Percentiles rank a stretch among this genome's conserved stretches.
Conservation (phyloP, 2,329 filamentous ascomycete genomes). For the Verticillium nubilum region DNA sequence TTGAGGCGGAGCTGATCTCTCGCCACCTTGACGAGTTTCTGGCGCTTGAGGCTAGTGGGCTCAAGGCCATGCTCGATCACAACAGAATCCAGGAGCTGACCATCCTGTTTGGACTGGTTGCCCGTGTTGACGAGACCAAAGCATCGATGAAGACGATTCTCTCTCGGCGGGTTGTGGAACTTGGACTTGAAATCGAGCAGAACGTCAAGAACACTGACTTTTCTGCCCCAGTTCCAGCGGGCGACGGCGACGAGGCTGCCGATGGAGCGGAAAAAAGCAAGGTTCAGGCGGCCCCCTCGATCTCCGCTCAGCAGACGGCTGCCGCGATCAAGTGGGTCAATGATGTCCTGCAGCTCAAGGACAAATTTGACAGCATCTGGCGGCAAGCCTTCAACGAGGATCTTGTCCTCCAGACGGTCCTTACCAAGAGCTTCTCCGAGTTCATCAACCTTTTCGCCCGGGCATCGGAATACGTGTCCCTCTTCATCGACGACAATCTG, state of each 20-base stretch:
- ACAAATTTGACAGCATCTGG: slow-evolving; percentile 83
- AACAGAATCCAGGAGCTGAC: slow-evolving; percentile 72
- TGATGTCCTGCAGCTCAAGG: slow-evolving; percentile 78
- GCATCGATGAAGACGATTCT: slow-evolving; percentile 63
- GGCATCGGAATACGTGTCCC: slow-evolving; percentile 85
- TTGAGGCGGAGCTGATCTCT: slow-evolving; percentile 76
- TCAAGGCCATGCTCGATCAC: slow-evolving; percentile 88
- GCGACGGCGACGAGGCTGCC: slow-evolving; percentile 37
- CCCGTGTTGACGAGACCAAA: slow-evolving; percentile 72
- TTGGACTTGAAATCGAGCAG: slow-evolving; percentile 80
- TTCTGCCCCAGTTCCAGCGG: slow-evolving; percentile 29
- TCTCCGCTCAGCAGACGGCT: slow-evolving; percentile 72
- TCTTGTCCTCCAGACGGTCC: slow-evolving; percentile 69
- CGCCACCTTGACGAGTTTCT: slow-evolving; percentile 77
- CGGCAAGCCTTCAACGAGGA: slow-evolving; percentile 67
- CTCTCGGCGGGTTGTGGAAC: slow-evolving; percentile 68
- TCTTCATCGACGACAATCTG: slow-evolving; percentile 95
- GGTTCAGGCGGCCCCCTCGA: slow-evolving; percentile 31
- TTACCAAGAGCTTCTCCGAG: slow-evolving; percentile 82
- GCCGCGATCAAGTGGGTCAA: slow-evolving; percentile 95
- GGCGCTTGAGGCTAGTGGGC: slow-evolving; percentile 75
- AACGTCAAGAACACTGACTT: slow-evolving; percentile 51
- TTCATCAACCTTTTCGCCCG: slow-evolving; percentile 90
- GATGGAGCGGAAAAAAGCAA: slow-evolving; percentile 45
- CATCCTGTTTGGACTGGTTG: slow-evolving; percentile 76